A percentile compares a stretch with the other conserved stretches of the same genome.
These are phyloP conservation scores for Globisporangium echinulatum DNA, from an alignment of 352 stramenopile genomes.

Conservation along the genomic window DNA sequence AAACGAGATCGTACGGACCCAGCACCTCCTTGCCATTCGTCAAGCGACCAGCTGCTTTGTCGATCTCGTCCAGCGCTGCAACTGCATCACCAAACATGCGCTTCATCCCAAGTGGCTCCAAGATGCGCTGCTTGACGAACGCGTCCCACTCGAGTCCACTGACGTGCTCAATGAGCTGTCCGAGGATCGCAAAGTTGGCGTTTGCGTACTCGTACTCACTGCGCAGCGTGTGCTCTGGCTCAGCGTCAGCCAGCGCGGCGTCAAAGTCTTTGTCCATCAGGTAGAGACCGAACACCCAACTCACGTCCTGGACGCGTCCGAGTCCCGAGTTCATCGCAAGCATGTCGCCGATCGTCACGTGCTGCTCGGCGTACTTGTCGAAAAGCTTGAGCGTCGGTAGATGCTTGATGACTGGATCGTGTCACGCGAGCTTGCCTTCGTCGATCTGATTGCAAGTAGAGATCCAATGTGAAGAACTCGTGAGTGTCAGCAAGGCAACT, in stretches of 20 bases:
- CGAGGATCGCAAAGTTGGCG: conserved; percentile 55
- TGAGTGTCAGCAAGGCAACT: not conserved
- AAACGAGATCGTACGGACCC: conserved; percentile 37
- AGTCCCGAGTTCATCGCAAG: conserved; percentile 57
- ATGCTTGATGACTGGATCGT: conserved; percentile 51
- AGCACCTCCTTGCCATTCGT: conserved; percentile 29
- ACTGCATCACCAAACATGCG: conserved; percentile 35
- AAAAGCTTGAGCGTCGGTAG: conserved; percentile 38
- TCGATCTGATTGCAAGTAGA: conserved; percentile 19
- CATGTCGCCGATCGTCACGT: conserved; percentile 44
- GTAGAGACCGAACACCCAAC: conserved; percentile 27
- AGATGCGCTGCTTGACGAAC: conserved; percentile 47
- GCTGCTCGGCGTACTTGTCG: conserved; percentile 51
- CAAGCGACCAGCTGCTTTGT: conserved; percentile 38
- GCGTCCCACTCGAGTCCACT: conserved; percentile 40
- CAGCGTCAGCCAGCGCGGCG: conserved; percentile 24
- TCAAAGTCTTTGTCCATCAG: conserved; percentile 32
- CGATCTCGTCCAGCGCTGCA: conserved; percentile 16
- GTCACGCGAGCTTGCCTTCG: conserved; percentile 43
- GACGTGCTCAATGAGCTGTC: conserved; percentile 47
- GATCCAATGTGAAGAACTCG: too few relatives aligned
- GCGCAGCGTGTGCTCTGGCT: conserved; percentile 34
- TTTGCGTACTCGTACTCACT: conserved; percentile 57
- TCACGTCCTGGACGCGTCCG: conserved; percentile 18
- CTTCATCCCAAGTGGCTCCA: conserved; percentile 47